These are phyloP conservation scores for Aureobasidium sp. DNA, from an alignment of 2,329 filamentous ascomycete genomes.

Conservation along the genomic window DNA sequence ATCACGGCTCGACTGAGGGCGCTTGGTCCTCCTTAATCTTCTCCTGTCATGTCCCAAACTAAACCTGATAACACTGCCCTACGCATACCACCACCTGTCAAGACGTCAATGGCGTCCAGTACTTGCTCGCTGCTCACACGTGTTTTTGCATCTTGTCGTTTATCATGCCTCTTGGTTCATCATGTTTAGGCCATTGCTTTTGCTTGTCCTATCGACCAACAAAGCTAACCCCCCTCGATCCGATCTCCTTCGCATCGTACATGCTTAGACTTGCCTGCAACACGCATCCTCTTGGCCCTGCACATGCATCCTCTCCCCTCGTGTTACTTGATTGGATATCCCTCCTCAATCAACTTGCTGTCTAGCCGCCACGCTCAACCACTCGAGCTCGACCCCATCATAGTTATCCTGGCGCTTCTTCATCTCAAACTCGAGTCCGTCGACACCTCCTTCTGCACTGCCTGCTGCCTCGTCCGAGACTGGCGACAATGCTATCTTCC, in stretches of 20 bases:
- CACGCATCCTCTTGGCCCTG: not conserved
- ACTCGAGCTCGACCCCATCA: not conserved
- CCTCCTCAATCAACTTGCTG: not conserved
- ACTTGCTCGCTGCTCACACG: not conserved
- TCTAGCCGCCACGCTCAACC: not conserved
- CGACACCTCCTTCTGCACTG: not conserved
- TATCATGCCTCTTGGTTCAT: not conserved
- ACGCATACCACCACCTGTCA: not conserved
- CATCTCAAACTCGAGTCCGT: not conserved
- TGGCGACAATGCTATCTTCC: not conserved
- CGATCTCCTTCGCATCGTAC: not conserved
- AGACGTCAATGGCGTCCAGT: not conserved
- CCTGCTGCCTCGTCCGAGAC: not conserved
- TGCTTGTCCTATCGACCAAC: not conserved
- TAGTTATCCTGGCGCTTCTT: not conserved
- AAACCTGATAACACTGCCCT: not conserved
- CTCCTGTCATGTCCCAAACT: not conserved
- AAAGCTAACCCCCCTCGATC: not conserved
- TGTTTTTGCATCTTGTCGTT: not conserved
- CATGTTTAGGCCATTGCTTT: not conserved
- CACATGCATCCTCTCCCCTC: not conserved
- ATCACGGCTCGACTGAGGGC: not conserved
- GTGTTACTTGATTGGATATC: not conserved
- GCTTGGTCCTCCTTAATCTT: slow-evolving; percentile 10
- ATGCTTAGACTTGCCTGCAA: not conserved